These are phyloP conservation scores for Saccharomyces kudriavzevii DNA, from an alignment of 805 yeast genomes.

Conservation along the genomic window DNA sequence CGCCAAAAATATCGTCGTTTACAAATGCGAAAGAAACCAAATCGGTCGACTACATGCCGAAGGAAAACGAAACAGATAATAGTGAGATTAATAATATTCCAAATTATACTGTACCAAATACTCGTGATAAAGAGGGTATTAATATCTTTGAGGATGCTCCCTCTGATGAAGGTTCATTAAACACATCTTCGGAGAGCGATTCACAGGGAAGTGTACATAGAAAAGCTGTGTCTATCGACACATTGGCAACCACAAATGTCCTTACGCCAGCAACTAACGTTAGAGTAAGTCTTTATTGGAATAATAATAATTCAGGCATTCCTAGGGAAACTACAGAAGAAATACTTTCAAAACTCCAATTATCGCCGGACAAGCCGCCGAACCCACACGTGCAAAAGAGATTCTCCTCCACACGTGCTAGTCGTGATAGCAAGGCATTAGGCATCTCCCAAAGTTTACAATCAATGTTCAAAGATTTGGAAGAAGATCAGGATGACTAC, in stretches of 20 bases:
- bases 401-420: constrained; percentile 14
- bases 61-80: background rate
- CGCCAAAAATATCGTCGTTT: background rate
- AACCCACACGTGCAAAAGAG: constrained; percentile 17
- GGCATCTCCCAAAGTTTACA: constrained; percentile 18
- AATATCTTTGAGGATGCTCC: constrained; percentile 29
- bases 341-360: constrained; percentile 25
- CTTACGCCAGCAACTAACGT: constrained; percentile 27
- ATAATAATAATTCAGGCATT: constrained; percentile 15
- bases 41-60: background rate
- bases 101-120: constrained; percentile 3
- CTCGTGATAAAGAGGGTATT: constrained; percentile 9
- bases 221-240: constrained; percentile 29
- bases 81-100: background rate
- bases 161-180: constrained; percentile 17
- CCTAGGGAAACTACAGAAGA: constrained; percentile 30
- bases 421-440: constrained; percentile 3
- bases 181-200: constrained; percentile 14
- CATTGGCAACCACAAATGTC: constrained; percentile 24
- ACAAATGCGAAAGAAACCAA: background rate
- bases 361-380: constrained; percentile 21
- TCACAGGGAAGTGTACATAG: constrained; percentile 21
- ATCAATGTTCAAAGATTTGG: constrained; percentile 29
- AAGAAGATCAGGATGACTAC: constrained; percentile 12
- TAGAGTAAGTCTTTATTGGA: constrained; percentile 27